Conservation (phyloP, 1,284 basidiomycete species). For the Boletus sp. region DNA sequence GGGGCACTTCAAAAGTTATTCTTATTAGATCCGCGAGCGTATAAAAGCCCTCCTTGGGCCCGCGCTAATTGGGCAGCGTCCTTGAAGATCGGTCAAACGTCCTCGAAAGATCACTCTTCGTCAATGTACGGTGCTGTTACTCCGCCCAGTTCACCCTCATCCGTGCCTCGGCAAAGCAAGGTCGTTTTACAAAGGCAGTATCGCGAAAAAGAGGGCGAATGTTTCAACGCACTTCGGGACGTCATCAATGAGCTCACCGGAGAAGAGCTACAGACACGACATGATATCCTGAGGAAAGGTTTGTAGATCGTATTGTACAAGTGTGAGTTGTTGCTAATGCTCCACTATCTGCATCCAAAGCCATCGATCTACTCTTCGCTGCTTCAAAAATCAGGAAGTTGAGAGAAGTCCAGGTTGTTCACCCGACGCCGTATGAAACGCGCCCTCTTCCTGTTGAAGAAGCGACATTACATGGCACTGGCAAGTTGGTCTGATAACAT, state of each 20-base stretch:
- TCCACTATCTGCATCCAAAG: conserved; percentile 5
- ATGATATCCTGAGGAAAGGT: conserved; percentile 25
- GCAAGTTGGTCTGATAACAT: conserved; percentile 6
- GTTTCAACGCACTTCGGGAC: conserved; percentile 16
- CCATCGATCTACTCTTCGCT: conserved; percentile 13
- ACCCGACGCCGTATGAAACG: neutral
- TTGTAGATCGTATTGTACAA: neutral
- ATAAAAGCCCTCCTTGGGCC: conserved; percentile 10
- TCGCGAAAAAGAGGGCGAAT: conserved; percentile 19
- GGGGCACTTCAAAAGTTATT: neutral
- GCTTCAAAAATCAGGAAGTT: neutral
- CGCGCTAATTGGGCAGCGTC: neutral
- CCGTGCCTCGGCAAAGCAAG: conserved; percentile 11
- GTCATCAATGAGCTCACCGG: conserved; percentile 17
- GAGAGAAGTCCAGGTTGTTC: neutral
- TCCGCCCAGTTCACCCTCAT: neutral
- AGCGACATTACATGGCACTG: neutral
- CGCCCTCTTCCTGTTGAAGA: neutral
- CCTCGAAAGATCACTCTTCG: neutral
- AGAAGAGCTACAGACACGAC: conserved; percentile 16
- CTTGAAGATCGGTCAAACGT: neutral
- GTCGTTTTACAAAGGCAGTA: conserved; percentile 18
- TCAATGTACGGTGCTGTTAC: neutral
- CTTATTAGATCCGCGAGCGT: neutral
- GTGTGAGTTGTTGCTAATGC: neutral